Evolutionary conservation across 2,329 filamentous ascomycete species (phyloP).

Genomic region (Phialemonium atrogriseum): DNA sequence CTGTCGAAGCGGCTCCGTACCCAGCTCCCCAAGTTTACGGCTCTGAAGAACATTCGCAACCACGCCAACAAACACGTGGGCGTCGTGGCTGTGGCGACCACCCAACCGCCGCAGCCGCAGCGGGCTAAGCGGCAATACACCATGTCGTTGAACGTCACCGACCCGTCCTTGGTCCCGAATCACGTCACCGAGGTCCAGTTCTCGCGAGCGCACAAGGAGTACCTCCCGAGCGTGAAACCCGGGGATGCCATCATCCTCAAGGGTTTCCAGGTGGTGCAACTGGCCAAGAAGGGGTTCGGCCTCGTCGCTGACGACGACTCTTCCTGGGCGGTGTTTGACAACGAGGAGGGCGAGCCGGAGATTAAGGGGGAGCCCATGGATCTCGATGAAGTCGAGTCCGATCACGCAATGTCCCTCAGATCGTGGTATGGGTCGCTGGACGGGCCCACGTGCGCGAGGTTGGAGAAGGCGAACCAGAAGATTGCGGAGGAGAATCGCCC

Average conservation of each 20-base stretch:
- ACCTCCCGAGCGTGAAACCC: slow-evolving; percentile 43
- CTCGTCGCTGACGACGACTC: slow-evolving; percentile 46
- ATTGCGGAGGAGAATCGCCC: slow-evolving; percentile 11
- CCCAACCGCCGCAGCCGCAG: slow-evolving; percentile 38
- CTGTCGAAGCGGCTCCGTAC: slow-evolving; percentile 37
- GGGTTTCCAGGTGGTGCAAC: slow-evolving; percentile 43
- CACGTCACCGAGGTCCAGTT: slow-evolving; percentile 46
- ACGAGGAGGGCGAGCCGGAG: slow-evolving; percentile 32
- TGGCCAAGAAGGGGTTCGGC: slow-evolving; percentile 47
- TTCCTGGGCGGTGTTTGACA: slow-evolving; percentile 51
- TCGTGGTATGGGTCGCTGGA: slow-evolving; percentile 43
- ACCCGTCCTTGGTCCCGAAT: slow-evolving; percentile 43
- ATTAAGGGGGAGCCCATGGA: slow-evolving; percentile 53
- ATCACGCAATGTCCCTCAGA: too few species aligned
- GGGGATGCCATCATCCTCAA: slow-evolving; percentile 53
- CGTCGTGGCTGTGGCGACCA: slow-evolving; percentile 46
- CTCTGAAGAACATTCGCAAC: slow-evolving; percentile 44
- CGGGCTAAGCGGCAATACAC: slow-evolving; percentile 53
- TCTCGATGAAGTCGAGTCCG: too few species aligned
- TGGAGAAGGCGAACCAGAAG: slow-evolving; percentile 39
- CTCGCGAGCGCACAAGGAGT: slow-evolving; percentile 49
- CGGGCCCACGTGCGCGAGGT: slow-evolving; percentile 32
- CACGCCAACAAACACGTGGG: slow-evolving; percentile 39
- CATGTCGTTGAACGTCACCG: slow-evolving; percentile 48
- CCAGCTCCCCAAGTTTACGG: slow-evolving; percentile 43